Conservation (phyloP, 495 filamentous ascomycete species). For the Aspergillus nidulans region DNA sequence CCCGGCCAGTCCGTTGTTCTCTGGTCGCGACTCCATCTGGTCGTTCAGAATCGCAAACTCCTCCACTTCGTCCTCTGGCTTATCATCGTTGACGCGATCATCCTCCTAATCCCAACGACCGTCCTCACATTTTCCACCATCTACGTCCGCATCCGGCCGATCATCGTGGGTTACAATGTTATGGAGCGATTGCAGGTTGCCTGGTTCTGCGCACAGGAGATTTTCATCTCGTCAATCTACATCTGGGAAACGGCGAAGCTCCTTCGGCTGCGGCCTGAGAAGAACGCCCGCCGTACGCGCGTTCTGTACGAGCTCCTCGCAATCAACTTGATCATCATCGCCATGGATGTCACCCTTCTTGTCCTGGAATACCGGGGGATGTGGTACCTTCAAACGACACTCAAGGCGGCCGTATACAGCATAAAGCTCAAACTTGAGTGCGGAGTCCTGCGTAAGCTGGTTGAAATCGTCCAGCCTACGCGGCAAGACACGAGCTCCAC, state of each 20-base stretch:
- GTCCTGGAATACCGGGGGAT: conserved; percentile 50
- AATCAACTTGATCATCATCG: conserved; percentile 53
- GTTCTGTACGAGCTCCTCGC: conserved; percentile 50
- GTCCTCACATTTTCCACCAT: conserved; percentile 49
- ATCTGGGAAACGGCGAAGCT: conserved; percentile 48
- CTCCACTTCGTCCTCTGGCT: conserved; percentile 50
- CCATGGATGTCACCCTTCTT: conserved; percentile 52
- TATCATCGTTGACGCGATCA: conserved; percentile 51
- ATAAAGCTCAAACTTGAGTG: conserved; percentile 64
- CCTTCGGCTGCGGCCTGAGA: conserved; percentile 36
- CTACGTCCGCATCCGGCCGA: conserved; percentile 21
- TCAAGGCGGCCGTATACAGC: conserved; percentile 56
- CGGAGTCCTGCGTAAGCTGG: conserved; percentile 46
- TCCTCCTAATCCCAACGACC: conserved; percentile 48
- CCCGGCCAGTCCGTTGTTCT: conserved; percentile 64
- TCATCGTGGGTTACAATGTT: conserved; percentile 45
- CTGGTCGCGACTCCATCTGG: conserved; percentile 61
- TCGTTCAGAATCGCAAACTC: conserved; percentile 43
- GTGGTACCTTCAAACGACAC: conserved; percentile 50
- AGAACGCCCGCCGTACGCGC: conserved; percentile 33
- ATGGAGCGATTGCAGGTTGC: conserved; percentile 57
- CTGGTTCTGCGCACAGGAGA: conserved; percentile 56
- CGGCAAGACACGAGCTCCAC: conserved; percentile 31
- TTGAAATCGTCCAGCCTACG: conserved; percentile 29
- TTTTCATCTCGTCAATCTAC: conserved; percentile 54